phyloP scores from a whole-genome alignment of 83 land plant genomes.

The Thuja plicata region DNA sequence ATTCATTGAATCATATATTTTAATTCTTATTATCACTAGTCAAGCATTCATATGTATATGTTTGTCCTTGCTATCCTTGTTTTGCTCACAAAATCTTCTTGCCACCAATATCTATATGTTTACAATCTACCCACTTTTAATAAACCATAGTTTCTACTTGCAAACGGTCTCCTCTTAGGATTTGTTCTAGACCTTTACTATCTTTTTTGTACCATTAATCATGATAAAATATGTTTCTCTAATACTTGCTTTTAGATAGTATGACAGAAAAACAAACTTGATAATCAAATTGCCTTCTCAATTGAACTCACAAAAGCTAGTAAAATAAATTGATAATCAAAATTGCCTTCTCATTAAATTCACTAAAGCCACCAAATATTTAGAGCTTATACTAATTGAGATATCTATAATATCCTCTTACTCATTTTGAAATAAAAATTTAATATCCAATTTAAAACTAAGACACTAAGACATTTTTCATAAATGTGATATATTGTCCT shows the following conservation, averaged over 20 bases:
- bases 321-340: no score
- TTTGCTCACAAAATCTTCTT: background rate
- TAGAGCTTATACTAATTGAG: background rate
- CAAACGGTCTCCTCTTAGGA: background rate
- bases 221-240: background rate
- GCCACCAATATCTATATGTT: background rate
- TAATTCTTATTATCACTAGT: no score
- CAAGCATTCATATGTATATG: background rate
- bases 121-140: background rate
- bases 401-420: background rate
- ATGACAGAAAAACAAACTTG: no score
- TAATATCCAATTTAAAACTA: background rate
- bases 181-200: background rate
- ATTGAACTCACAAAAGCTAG: background rate
- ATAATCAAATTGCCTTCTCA: background rate
- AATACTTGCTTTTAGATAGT: background rate
- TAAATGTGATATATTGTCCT: background rate
- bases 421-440: background rate
- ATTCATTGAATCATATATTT: no score
- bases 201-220: background rate
- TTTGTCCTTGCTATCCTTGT: background rate
- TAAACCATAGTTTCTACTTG: background rate
- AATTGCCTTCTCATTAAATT: background rate
- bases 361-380: background rate
- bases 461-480: background rate